phyloP scores from a whole-genome alignment of 1,139 yeast species.

The Pneumocystis carinii region DNA sequence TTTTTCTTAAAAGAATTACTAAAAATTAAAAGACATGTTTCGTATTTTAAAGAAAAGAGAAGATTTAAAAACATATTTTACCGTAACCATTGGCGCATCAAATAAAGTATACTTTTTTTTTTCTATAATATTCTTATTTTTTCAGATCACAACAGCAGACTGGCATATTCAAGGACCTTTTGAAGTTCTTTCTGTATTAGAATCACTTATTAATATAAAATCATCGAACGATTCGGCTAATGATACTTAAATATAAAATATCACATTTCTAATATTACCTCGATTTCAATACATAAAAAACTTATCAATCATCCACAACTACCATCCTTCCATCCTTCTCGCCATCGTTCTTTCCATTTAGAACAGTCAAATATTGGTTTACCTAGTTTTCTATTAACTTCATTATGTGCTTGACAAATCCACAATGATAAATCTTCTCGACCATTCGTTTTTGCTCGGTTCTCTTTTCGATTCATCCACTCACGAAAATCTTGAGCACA shows the following conservation, averaged over 20 bases:
- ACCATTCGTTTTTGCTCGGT: conserved; percentile 51
- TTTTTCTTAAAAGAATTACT: neutral
- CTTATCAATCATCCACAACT: conserved; percentile 9
- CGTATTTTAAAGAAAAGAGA: neutral
- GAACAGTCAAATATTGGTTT: conserved; percentile 76
- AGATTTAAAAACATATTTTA: neutral
- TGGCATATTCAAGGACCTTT: neutral
- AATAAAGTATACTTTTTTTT: neutral
- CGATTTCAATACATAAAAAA: neutral
- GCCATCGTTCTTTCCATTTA: conserved; percentile 86
- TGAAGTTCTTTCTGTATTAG: neutral
- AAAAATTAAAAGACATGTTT: neutral
- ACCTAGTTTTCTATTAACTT: conserved; percentile 68
- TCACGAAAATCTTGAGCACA: conserved; percentile 75
- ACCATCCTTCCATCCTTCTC: conserved; percentile 18
- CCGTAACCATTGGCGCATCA: neutral
- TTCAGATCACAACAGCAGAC: neutral
- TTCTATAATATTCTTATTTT: neutral
- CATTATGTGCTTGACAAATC: conserved; percentile 92
- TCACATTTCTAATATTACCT: neutral
- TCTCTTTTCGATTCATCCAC: conserved; percentile 36
- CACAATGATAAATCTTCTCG: conserved; percentile 77
- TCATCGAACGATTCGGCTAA: neutral
- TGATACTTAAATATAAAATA: neutral
- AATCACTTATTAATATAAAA: neutral